phyloP scores from a whole-genome alignment of 768 basidiomycete species.

The Macrolepiota dolichaula region DNA sequence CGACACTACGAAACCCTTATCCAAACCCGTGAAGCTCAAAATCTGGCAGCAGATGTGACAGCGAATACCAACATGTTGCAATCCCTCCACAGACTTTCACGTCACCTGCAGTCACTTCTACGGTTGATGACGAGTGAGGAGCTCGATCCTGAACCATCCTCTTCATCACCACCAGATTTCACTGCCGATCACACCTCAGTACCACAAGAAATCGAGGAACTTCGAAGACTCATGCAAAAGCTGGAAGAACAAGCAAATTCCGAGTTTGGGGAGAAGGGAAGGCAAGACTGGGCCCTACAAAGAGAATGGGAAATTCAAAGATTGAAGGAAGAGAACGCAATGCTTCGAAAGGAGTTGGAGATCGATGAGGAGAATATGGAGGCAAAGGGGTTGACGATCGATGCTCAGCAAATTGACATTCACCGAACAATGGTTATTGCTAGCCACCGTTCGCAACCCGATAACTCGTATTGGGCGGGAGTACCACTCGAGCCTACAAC shows the following conservation, averaged over 20 bases:
- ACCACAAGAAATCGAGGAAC: slow-evolving; percentile 5
- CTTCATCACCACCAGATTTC: slow-evolving; percentile 10
- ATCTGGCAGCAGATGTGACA: slow-evolving; percentile 51
- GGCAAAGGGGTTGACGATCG: slow-evolving; percentile 49
- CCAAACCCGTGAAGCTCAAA: slow-evolving; percentile 56
- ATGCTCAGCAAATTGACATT: slow-evolving; percentile 44
- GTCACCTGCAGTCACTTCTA: slow-evolving; percentile 66
- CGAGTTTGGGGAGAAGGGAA: slow-evolving; percentile 33
- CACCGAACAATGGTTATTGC: slow-evolving; percentile 28
- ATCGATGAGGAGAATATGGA: slow-evolving; percentile 61
- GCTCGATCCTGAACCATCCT: slow-evolving; percentile 31
- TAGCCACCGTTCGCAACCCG: slow-evolving; percentile 5
- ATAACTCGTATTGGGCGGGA: slow-evolving; percentile 11
- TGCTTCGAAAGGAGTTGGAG: slow-evolving; percentile 68
- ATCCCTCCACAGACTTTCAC: slow-evolving; percentile 72
- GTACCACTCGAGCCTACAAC: slow-evolving; percentile 13
- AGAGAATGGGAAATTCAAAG: slow-evolving; percentile 85
- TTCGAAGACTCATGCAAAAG: slow-evolving; percentile 12
- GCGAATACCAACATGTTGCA: slow-evolving; percentile 55
- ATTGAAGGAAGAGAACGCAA: slow-evolving; percentile 79
- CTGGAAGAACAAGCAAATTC: slow-evolving; percentile 42
- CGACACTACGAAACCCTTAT: slow-evolving; percentile 89
- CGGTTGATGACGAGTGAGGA: slow-evolving; percentile 68
- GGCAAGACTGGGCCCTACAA: slow-evolving; percentile 83
- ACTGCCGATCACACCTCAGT: slow-evolving; percentile 30